A percentile compares a stretch with the other conserved stretches of the same genome.
phyloP scores from a whole-genome alignment of 305 asterid species.

The Rubia tinctorum region DNA sequence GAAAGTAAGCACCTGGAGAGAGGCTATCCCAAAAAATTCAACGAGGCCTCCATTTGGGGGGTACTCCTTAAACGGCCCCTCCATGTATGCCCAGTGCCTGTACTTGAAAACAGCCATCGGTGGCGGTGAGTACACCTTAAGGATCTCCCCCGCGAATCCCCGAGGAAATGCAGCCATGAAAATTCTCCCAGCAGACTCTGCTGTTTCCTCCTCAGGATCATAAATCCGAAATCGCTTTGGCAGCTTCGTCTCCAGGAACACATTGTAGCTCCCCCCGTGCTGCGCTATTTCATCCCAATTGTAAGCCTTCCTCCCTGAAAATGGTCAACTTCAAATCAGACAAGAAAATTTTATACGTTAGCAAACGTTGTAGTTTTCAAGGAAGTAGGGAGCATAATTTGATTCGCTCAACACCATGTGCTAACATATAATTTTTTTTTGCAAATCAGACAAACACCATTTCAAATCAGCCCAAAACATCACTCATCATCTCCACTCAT shows the following conservation, averaged over 20 bases:
- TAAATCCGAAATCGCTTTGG: slow-evolving; percentile 45
- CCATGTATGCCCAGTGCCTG: slow-evolving; percentile 84
- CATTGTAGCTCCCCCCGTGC: slow-evolving; percentile 70
- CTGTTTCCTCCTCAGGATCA: slow-evolving; percentile 53
- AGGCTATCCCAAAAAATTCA: slow-evolving; percentile 47
- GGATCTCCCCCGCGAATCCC: slow-evolving; percentile 63
- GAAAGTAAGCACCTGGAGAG: slow-evolving; percentile 37
- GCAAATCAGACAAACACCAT: too few species aligned
- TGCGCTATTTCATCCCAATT: slow-evolving; percentile 32
- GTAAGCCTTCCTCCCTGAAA: slow-evolving; percentile 18
- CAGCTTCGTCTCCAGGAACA: slow-evolving; percentile 61
- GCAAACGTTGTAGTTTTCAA: too few species aligned
- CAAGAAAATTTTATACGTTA: too few species aligned
- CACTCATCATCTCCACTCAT: neutral
- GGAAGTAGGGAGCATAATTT: too few species aligned
- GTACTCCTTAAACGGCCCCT: slow-evolving; percentile 55
- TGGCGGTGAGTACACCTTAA: slow-evolving; percentile 63
- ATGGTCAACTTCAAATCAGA: neutral
- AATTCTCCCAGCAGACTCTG: slow-evolving; percentile 46
- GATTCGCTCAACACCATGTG: too few species aligned
- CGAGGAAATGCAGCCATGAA: slow-evolving; percentile 51
- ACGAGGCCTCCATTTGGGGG: slow-evolving; percentile 57
- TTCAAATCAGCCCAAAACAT: neutral
- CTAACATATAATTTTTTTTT: too few species aligned
- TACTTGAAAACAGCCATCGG: slow-evolving; percentile 54